These are phyloP conservation scores for Geosmithia flava DNA, from an alignment of 2,329 filamentous ascomycete genomes.

Conservation along the genomic window DNA sequence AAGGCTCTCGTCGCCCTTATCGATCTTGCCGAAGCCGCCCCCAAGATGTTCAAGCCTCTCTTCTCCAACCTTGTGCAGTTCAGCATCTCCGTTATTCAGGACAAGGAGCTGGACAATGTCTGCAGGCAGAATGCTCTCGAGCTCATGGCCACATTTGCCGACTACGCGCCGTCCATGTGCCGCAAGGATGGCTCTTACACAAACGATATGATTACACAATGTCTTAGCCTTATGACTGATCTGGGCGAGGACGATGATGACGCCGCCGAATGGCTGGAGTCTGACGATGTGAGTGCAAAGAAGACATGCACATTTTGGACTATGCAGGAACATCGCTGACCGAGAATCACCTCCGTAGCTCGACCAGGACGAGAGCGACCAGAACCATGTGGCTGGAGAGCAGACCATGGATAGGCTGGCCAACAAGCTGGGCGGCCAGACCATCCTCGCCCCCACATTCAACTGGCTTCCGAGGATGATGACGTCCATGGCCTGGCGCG, in stretches of 20 bases:
- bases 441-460: conserved; percentile 88
- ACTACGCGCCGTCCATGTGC: conserved; percentile 89
- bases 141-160: conserved; percentile 95
- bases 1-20: conserved; percentile 85
- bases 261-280: conserved; percentile 82
- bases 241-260: conserved; percentile 91
- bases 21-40: conserved; percentile 84
- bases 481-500: conserved; percentile 85
- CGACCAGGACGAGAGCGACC: conserved; percentile 89
- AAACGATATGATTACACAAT: conserved; percentile 95
- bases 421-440: conserved; percentile 90
- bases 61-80: conserved; percentile 91
- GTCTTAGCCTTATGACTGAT: conserved; percentile 95
- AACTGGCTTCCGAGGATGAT: conserved; percentile 98
- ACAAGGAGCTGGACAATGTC: conserved; percentile 86
- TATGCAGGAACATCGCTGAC: background rate
- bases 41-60: conserved; percentile 94
- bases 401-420: conserved; percentile 97
- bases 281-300: conserved; percentile 66
- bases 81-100: conserved; percentile 84
- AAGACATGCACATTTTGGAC: background rate
- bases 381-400: conserved; percentile 94
- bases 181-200: conserved; percentile 88
- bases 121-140: conserved; percentile 91
- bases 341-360: conserved; percentile 36